These are phyloP conservation scores for Hymenoscyphus occultus DNA, from an alignment of 2,329 filamentous ascomycete genomes.

Conservation along the genomic window DNA sequence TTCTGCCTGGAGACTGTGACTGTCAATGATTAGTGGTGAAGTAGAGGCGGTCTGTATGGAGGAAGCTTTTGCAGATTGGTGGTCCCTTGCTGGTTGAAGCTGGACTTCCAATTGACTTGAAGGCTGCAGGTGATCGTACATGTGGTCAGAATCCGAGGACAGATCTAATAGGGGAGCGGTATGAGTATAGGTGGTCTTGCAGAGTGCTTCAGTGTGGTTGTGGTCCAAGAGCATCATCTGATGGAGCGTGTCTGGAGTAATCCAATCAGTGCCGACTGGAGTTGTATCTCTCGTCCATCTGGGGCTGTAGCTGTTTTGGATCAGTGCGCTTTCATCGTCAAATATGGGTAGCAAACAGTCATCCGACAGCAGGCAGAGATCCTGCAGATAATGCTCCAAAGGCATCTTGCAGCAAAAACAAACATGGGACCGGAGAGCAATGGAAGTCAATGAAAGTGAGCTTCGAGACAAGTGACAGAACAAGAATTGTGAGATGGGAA, in stretches of 20 bases:
- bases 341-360: constrained; percentile 24
- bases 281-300: not conserved
- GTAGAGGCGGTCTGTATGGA: not conserved
- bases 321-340: constrained; percentile 17
- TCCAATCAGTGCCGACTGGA: constrained; percentile 7
- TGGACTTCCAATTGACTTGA: not conserved
- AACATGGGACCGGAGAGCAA: not conserved
- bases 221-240: constrained; percentile 14
- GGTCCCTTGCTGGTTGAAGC: not conserved
- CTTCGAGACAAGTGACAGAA: not conserved
- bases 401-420: constrained; percentile 9
- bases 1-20: not conserved
- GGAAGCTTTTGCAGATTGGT: not conserved
- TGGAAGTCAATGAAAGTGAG: not conserved
- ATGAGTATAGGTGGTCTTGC: not conserved
- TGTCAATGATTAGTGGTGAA: not conserved
- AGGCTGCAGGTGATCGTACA: not conserved
- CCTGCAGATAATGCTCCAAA: constrained; percentile 18
- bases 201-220: not conserved
- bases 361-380: constrained; percentile 20
- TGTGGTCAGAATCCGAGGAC: not conserved
- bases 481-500: too few species aligned
- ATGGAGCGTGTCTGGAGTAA: constrained; percentile 4
- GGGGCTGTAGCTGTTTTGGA: constrained; percentile 10
- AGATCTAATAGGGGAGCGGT: not conserved